Conservation (phyloP, 2,329 filamentous ascomycete genomes). For the Hypoxylon sp. region DNA sequence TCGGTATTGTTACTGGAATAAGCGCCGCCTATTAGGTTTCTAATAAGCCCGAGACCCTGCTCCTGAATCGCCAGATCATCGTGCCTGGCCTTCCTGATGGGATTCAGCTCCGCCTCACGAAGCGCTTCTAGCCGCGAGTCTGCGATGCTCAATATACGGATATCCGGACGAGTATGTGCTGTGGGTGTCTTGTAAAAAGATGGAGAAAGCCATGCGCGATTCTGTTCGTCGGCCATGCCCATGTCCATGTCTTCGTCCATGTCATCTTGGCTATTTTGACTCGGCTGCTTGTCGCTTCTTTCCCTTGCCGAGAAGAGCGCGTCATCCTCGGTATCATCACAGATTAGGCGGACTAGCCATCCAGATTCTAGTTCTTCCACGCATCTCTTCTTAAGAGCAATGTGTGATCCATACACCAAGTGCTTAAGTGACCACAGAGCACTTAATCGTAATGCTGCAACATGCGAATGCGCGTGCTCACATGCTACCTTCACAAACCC, state of each 20-base stretch:
- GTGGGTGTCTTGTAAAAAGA: conserved; percentile 37
- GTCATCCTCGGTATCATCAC: conserved; percentile 68
- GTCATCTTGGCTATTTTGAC: conserved; percentile 52
- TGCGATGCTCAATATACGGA: conserved; percentile 58
- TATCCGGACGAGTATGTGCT: conserved; percentile 32
- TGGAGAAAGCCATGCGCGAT: conserved; percentile 41
- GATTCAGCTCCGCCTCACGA: conserved; percentile 76
- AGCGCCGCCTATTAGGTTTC: conserved; percentile 83
- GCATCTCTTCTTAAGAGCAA: conserved; percentile 79
- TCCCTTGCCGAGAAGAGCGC: conserved; percentile 57
- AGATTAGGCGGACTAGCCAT: conserved; percentile 85
- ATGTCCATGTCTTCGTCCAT: conserved; percentile 70
- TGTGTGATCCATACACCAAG: conserved; percentile 78
- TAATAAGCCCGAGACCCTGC: conserved; percentile 87
- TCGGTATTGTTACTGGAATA: conserved; percentile 63
- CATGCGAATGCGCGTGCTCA: conserved; percentile 83
- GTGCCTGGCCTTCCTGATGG: conserved; percentile 73
- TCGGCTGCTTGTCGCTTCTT: conserved; percentile 47
- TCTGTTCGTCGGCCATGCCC: conserved; percentile 60
- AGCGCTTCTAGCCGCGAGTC: conserved; percentile 63
- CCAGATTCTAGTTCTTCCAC: conserved; percentile 80
- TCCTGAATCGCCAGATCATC: conserved; percentile 90
- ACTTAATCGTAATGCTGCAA: conserved; percentile 83
- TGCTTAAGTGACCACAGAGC: conserved; percentile 96
- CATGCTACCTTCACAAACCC: conserved; percentile 83